phyloP scores from a whole-genome alignment of 139 green algal genomes.

The Coelastrella sp. region DNA sequence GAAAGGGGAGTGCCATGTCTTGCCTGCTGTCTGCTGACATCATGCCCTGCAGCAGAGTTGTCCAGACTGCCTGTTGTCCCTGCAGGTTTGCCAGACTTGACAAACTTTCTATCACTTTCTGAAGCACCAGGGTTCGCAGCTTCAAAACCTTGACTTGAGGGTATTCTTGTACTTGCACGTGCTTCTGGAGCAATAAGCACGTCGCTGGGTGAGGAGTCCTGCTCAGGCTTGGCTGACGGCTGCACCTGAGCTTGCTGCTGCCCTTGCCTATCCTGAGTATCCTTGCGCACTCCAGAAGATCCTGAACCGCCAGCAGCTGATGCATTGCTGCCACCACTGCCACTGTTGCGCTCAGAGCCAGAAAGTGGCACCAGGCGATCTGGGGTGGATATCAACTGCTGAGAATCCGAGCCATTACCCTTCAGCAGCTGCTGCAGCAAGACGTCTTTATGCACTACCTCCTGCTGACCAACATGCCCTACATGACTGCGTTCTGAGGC shows the following conservation, averaged over 20 bases:
- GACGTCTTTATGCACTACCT: neutral
- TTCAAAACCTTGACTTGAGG: neutral
- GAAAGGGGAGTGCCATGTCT: neutral
- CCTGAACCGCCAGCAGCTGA: conserved; percentile 13
- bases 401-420: neutral
- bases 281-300: too few species aligned
- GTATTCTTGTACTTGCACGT: neutral
- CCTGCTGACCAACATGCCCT: too few species aligned
- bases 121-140: neutral
- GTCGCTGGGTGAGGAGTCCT: neutral
- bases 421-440: conserved; percentile 30
- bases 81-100: neutral
- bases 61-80: neutral
- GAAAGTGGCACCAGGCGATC: neutral
- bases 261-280: too few species aligned
- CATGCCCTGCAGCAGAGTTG: neutral
- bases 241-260: conserved; percentile 25
- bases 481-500: too few species aligned
- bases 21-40: neutral
- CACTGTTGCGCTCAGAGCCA: neutral
- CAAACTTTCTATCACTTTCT: too few species aligned
- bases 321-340: conserved; percentile 20
- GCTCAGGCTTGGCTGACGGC: neutral
- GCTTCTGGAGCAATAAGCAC: neutral
- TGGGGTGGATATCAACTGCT: neutral